Evolutionary conservation across 1,284 basidiomycete genomes (phyloP).

Genomic region (Porodaedalea pini): DNA sequence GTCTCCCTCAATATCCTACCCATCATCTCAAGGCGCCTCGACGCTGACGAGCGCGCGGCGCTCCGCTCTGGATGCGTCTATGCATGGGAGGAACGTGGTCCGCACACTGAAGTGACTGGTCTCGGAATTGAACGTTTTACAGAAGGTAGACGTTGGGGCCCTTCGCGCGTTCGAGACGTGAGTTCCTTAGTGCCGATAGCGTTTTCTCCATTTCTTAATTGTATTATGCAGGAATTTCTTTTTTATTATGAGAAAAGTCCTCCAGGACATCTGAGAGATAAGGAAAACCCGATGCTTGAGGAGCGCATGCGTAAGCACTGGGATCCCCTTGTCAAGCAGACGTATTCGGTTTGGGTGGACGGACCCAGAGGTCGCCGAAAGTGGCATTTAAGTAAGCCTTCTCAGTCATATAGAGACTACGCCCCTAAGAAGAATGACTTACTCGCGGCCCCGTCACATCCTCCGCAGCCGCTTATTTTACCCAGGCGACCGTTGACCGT

Average conservation of each 20-base stretch:
- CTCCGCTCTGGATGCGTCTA: slow-evolving; percentile 40
- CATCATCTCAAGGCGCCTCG: slow-evolving; percentile 41
- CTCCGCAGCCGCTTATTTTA: slow-evolving; percentile 39
- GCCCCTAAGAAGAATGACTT: slow-evolving; percentile 6
- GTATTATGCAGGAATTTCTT: slow-evolving; percentile 35
- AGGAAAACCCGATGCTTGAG: slow-evolving; percentile 23
- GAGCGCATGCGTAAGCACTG: slow-evolving; percentile 20
- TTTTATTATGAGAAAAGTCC: slow-evolving; percentile 40
- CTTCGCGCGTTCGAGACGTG: slow-evolving; percentile 37
- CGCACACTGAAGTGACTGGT: slow-evolving; percentile 36
- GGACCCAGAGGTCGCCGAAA: slow-evolving; percentile 34
- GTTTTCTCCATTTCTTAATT: slow-evolving; percentile 1
- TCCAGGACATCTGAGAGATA: slow-evolving; percentile 24
- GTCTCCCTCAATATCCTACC: slow-evolving; percentile 38
- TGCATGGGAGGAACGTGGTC: slow-evolving; percentile 43
- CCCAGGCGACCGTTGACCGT: slow-evolving; percentile 28
- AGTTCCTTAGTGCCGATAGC: slow-evolving; percentile 21
- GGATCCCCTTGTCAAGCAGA: slow-evolving; percentile 39
- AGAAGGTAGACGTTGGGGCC: slow-evolving; percentile 40
- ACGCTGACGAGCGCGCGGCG: slow-evolving; percentile 39
- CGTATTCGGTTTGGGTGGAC: slow-evolving; percentile 41
- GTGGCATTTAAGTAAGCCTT: slow-evolving; percentile 40
- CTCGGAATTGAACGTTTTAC: slow-evolving; percentile 42
- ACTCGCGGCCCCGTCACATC: background rate
- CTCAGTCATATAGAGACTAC: background rate